These are phyloP conservation scores for Claviceps quebecensis DNA, from an alignment of 2,329 filamentous ascomycete species.

Conservation along the genomic window DNA sequence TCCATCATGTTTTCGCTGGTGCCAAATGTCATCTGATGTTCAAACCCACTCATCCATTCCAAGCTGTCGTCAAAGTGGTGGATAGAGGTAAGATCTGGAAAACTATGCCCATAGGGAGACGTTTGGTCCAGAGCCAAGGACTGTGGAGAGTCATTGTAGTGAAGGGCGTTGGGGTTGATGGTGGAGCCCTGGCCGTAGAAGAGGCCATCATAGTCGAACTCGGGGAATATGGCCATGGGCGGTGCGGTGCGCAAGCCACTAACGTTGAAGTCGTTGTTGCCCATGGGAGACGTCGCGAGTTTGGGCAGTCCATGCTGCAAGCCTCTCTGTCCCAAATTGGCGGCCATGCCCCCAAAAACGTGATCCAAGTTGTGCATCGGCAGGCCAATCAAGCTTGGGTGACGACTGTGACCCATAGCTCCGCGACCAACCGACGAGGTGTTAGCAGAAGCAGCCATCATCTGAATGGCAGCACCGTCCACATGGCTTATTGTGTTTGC, in stretches of 20 bases:
- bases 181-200: conserved; percentile 56
- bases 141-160: conserved; percentile 69
- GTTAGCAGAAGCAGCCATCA: conserved; percentile 47
- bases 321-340: conserved; percentile 51
- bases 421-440: conserved; percentile 30
- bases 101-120: conserved; percentile 44
- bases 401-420: conserved; percentile 49
- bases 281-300: conserved; percentile 64
- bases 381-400: conserved; percentile 60
- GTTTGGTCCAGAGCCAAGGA: conserved; percentile 47
- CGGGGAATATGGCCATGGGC: conserved; percentile 45
- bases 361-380: conserved; percentile 44
- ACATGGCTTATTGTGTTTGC: conserved; percentile 96
- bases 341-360: conserved; percentile 60
- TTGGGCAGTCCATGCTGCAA: conserved; percentile 60
- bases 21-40: conserved; percentile 59
- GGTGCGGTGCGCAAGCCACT: conserved; percentile 69
- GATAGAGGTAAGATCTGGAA: conserved; percentile 42
- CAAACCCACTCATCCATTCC: conserved; percentile 71
- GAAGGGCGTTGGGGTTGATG: conserved; percentile 60
- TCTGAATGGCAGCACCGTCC: conserved; percentile 60
- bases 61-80: conserved; percentile 63
- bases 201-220: conserved; percentile 34
- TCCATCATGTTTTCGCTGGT: conserved; percentile 71
- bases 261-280: conserved; percentile 43